Evolutionary conservation across 345 rosid genomes (phyloP).

Genomic region (Odontarrhena argentea): DNA sequence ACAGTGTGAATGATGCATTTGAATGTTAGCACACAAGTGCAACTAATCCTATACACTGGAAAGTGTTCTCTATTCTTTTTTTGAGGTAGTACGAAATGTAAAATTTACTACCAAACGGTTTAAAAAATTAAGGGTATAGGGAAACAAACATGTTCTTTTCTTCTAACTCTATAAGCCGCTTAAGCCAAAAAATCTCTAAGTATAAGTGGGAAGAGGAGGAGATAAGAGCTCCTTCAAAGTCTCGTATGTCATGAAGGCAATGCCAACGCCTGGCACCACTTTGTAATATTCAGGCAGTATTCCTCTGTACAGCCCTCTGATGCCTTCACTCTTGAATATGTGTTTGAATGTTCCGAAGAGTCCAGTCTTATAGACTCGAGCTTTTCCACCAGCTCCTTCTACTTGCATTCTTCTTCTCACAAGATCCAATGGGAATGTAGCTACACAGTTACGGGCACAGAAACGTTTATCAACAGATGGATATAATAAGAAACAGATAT

Average conservation of each 20-base stretch:
- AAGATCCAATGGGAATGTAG: conserved; percentile 90
- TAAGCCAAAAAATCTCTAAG: background rate
- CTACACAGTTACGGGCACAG: conserved; percentile 42
- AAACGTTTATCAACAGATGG: background rate
- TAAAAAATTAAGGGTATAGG: background rate
- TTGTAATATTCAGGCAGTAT: conserved; percentile 94
- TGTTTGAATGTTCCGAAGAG: conserved; percentile 72
- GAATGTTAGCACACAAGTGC: background rate
- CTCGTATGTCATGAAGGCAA: conserved; percentile 88
- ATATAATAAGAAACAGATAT: background rate
- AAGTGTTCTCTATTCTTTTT: conserved; percentile 18
- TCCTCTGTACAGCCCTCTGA: conserved; percentile 89
- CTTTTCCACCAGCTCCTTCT: conserved; percentile 95
- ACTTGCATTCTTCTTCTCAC: conserved; percentile 95
- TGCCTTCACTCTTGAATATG: conserved; percentile 77
- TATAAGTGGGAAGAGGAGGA: conserved; percentile 34
- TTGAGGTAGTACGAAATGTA: conserved; percentile 46
- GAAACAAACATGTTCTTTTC: conserved; percentile 16
- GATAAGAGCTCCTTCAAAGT: conserved; percentile 59
- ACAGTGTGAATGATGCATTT: too few species aligned
- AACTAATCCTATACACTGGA: conserved; percentile 45
- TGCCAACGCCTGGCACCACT: conserved; percentile 94
- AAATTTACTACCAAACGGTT: conserved; percentile 52
- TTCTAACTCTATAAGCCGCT: conserved; percentile 29
- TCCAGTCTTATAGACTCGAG: conserved; percentile 76